Evolutionary conservation across 2,329 filamentous ascomycete species (phyloP), one percentile per base, ranked within the genome.

Genomic region (Trichophyton schoenleinii): DNA sequence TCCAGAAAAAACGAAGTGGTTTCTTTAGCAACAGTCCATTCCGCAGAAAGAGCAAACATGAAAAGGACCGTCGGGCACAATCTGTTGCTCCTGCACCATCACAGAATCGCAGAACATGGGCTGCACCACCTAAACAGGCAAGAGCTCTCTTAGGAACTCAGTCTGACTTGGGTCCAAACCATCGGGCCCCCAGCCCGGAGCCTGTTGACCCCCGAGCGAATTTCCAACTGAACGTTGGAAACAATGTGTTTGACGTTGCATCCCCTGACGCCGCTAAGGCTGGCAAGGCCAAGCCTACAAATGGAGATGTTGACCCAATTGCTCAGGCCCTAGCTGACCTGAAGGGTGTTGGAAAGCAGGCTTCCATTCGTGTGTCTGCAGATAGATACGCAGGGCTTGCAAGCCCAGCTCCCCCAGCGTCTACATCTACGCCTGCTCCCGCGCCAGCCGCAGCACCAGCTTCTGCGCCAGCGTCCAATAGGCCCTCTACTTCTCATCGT

Each of bases 1-100:
- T 90, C 15, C 79, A 81, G 64, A 86, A 86, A 75, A 84, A 82
- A 70, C 84, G 84, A 73, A 95, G 89, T 63, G 88, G 89, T 0
- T 96, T 97, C 75, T 95, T 99, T 77, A 89, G 91, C 72, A 91
- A 90, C 68, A 88, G 92, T 70, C 92, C 92, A 0, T 99, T 99
- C 78, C 83, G 91, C 36, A 84, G 92, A 61, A 96, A 95, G 82
- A 96, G 91, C 71, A 90, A 87, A 68, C 83, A 83, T 65, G 85
- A 87, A 60, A 91, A 89, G 68, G 89, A 78, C 38, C 71, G 73
- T 41, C 71, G 74, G 53, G 67, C 68, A 13, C 68, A 72, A 18
- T 64, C 71, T 60, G 64, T 25, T 13, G 53, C 74, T 31, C 73
- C 75, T n/a, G 66, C 73, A 3, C 68, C 73, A 34, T 70, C 75